Percentiles rank a stretch among this genome's conserved stretches.
Evolutionary conservation across 1,284 basidiomycete species (phyloP).

Genomic region (Fomitiporia mediterranea): DNA sequence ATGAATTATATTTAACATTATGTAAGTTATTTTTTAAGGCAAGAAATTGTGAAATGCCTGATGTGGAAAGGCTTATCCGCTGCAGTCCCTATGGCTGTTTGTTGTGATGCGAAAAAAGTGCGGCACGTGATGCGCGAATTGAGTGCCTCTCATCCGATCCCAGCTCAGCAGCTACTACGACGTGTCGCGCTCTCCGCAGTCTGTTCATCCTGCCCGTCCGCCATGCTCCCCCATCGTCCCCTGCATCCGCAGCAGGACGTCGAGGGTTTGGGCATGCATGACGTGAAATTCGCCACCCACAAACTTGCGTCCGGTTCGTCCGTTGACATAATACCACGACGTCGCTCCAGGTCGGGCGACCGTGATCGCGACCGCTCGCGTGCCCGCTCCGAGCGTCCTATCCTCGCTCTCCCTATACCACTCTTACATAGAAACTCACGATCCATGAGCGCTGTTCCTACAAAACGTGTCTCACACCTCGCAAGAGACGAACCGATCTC

Average conservation of each 20-base stretch:
- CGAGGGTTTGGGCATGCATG: background rate
- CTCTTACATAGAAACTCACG: constrained; percentile 5
- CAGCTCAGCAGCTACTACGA: too few relatives aligned
- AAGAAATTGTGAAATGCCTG: too few relatives aligned
- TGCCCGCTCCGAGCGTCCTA: background rate
- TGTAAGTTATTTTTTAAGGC: too few relatives aligned
- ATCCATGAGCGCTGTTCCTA: constrained; percentile 15
- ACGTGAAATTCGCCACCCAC: background rate
- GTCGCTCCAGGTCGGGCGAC: background rate
- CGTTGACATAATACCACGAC: background rate
- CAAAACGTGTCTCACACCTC: background rate
- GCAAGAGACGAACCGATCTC: background rate
- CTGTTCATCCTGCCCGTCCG: too few relatives aligned
- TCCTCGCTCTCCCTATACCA: background rate
- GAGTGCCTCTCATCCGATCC: too few relatives aligned
- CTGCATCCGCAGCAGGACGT: background rate
- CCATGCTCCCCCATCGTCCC: background rate
- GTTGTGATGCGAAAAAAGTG: too few relatives aligned
- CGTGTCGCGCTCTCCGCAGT: too few relatives aligned
- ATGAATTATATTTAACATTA: too few relatives aligned
- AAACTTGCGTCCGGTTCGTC: background rate
- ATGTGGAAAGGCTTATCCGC: too few relatives aligned
- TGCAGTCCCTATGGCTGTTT: too few relatives aligned
- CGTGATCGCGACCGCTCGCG: background rate
- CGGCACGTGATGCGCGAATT: too few relatives aligned